These are phyloP conservation scores for Lichtheimia ornata DNA, from an alignment of 371 early-diverging fungal species.

Conservation along the genomic window DNA sequence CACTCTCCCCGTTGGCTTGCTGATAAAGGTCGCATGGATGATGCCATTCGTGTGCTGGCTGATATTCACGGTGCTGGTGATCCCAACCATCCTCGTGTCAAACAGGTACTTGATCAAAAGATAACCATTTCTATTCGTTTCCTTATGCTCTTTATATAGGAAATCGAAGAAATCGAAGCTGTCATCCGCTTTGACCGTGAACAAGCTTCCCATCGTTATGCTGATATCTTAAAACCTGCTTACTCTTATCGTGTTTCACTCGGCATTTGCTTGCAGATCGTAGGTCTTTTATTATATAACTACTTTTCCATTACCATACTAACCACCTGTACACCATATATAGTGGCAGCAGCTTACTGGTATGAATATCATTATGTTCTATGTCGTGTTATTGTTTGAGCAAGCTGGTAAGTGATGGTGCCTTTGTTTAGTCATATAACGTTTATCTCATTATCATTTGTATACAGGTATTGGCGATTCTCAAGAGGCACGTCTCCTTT, in stretches of 20 bases:
- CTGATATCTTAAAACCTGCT: conserved; percentile 63
- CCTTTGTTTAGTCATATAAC: conserved; percentile 26
- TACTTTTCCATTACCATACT: too few species aligned
- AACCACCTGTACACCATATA: conserved; percentile 5
- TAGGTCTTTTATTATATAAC: conserved; percentile 2
- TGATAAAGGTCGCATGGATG: conserved; percentile 63
- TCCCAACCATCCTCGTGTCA: conserved; percentile 49
- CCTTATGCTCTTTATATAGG: conserved; percentile 18
- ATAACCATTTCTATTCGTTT: not conserved
- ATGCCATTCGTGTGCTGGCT: conserved; percentile 69
- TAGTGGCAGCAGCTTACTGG: conserved; percentile 71
- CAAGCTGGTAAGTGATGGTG: conserved; percentile 57
- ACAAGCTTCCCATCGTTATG: conserved; percentile 64
- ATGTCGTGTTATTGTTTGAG: conserved; percentile 65
- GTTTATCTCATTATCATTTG: too few species aligned
- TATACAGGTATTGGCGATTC: conserved; percentile 29
- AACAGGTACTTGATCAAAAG: conserved; percentile 49
- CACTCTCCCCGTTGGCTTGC: conserved; percentile 89
- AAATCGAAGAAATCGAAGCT: conserved; percentile 69
- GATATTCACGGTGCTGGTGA: conserved; percentile 66
- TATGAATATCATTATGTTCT: conserved; percentile 77
- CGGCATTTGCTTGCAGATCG: conserved; percentile 63
- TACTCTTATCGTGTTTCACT: conserved; percentile 62
- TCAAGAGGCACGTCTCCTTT: conserved; percentile 47
- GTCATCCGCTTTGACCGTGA: conserved; percentile 66